These are phyloP conservation scores for Torulaspora gathmanii DNA, from an alignment of 805 yeast species.

Conservation along the genomic window DNA sequence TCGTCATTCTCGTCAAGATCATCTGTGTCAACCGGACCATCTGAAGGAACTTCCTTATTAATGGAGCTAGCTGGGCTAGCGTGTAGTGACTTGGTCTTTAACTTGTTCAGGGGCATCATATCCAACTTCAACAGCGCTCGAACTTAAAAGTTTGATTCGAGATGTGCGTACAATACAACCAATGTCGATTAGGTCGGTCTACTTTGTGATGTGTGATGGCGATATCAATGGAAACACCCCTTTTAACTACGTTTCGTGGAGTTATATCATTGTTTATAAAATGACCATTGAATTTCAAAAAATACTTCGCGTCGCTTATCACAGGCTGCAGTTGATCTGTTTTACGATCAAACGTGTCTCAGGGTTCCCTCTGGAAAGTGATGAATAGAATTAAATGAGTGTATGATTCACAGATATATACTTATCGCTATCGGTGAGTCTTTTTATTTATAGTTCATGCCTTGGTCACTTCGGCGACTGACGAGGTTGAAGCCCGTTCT, in stretches of 20 bases:
- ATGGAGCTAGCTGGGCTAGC: conserved; percentile 7
- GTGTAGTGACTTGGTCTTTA: conserved; percentile 7
- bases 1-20: conserved; percentile 91
- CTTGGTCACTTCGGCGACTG: conserved; percentile 14
- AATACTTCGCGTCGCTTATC: conserved; percentile 2
- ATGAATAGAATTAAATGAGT: background rate
- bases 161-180: too few species aligned
- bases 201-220: too few species aligned
- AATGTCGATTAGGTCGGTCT: too few species aligned
- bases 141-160: too few species aligned
- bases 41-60: conserved; percentile 7
- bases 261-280: background rate
- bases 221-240: background rate
- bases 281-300: background rate
- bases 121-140: background rate
- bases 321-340: background rate
- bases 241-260: background rate
- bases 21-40: conserved; percentile 40
- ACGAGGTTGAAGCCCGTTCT: conserved; percentile 7
- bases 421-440: background rate
- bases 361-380: background rate
- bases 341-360: background rate
- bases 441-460: conserved; percentile 7
- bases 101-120: conserved; percentile 9
- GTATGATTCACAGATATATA: background rate